Percentiles rank a stretch among this genome's conserved stretches.
Conservation (phyloP, 805 yeast genomes). For the Torulaspora delbrueckii region DNA sequence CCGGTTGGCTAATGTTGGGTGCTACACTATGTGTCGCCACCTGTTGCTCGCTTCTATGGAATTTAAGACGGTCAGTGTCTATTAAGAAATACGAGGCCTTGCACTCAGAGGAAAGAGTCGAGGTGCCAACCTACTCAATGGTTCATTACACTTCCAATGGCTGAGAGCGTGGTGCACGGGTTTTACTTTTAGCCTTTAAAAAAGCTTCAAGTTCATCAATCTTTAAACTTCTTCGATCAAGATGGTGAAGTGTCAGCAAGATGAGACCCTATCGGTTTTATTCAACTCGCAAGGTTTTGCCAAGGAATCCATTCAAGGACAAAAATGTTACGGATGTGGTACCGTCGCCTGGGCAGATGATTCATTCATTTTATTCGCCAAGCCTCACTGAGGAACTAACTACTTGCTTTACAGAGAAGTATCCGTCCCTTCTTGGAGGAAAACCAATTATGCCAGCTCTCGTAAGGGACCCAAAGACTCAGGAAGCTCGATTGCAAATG, state of each 20-base stretch:
- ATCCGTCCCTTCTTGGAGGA: conserved; percentile 22
- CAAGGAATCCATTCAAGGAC: conserved; percentile 2
- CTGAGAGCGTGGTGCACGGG: neutral
- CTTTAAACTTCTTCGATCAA: neutral
- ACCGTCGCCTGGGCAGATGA: conserved; percentile 14
- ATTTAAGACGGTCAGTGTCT: conserved; percentile 62
- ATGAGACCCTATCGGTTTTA: conserved; percentile 7
- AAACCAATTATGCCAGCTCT: conserved; percentile 18
- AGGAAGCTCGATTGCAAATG: conserved; percentile 7
- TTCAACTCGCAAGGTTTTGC: conserved; percentile 1
- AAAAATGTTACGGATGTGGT: neutral
- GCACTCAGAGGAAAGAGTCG: conserved; percentile 8
- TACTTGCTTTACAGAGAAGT: conserved; percentile 20
- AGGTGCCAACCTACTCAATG: conserved; percentile 13
- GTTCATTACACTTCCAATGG: neutral
- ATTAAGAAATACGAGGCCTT: conserved; percentile 21
- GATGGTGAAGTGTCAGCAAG: neutral
- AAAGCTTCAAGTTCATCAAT: conserved; percentile 1
- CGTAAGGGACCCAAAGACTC: conserved; percentile 7
- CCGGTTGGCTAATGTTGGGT: conserved; percentile 78
- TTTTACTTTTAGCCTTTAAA: neutral
- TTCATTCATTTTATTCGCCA: conserved; percentile 30
- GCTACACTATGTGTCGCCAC: conserved; percentile 63
- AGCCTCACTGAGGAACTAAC: conserved; percentile 21
- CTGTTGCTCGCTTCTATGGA: conserved; percentile 61